These are phyloP conservation scores for Fusarium clavum DNA, from an alignment of 2,329 filamentous ascomycete genomes.

Conservation along the genomic window DNA sequence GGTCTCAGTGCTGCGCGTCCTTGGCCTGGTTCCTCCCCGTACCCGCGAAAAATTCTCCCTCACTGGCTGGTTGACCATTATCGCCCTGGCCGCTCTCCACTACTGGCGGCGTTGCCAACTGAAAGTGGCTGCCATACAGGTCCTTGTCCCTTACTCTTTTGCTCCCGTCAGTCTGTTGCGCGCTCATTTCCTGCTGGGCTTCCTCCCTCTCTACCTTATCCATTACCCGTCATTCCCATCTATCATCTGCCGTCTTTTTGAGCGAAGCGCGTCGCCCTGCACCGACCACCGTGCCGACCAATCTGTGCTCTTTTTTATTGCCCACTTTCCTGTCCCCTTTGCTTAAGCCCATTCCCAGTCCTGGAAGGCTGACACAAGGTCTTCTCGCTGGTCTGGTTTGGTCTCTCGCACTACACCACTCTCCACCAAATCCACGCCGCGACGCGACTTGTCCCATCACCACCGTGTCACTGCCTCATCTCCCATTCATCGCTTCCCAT, in stretches of 20 bases:
- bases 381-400: constrained; percentile 42
- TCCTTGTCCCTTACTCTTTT: constrained; percentile 25
- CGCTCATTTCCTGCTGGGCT: constrained; percentile 35
- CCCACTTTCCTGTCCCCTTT: constrained; percentile 36
- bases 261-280: constrained; percentile 42
- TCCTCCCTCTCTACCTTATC: constrained; percentile 31
- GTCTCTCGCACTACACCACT: constrained; percentile 53
- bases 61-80: constrained; percentile 34
- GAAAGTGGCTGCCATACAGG: constrained; percentile 30
- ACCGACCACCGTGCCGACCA: constrained; percentile 42
- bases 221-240: constrained; percentile 42
- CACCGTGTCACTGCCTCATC: constrained; percentile 63
- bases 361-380: constrained; percentile 37
- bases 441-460: constrained; percentile 58
- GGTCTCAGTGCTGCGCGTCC: constrained; percentile 46
- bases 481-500: constrained; percentile 50
- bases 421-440: constrained; percentile 56
- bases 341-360: constrained; percentile 34
- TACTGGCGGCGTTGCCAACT: constrained; percentile 32
- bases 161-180: constrained; percentile 20
- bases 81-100: constrained; percentile 33
- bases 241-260: constrained; percentile 35
- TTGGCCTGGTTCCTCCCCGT: constrained; percentile 26
- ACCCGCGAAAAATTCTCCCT: constrained; percentile 51
- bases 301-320: constrained; percentile 41